Conservation (phyloP, 129 eudicot species). For the Centaurea solstitialis region DNA sequence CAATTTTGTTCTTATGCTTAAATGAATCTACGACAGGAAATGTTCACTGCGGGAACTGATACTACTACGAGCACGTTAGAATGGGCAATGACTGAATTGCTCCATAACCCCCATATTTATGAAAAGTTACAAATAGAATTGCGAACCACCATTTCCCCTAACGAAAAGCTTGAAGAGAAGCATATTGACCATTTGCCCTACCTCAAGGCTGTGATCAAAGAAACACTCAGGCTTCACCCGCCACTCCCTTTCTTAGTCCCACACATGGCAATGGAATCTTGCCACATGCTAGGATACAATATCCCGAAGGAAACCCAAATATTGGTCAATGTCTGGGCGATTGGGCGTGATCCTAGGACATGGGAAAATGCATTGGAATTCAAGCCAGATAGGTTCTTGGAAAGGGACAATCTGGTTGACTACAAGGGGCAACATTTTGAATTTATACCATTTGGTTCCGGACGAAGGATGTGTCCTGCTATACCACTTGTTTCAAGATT, state of each 20-base stretch:
- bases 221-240: slow-evolving; percentile 70
- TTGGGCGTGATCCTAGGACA: slow-evolving; percentile 53
- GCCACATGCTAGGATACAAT: slow-evolving; percentile 46
- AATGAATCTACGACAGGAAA: slow-evolving; percentile 39
- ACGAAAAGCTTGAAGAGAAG: slow-evolving; percentile 40
- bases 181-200: slow-evolving; percentile 54
- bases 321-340: slow-evolving; percentile 68
- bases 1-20: not conserved
- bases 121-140: slow-evolving; percentile 39
- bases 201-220: slow-evolving; percentile 66
- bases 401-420: slow-evolving; percentile 32
- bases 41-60: slow-evolving; percentile 68
- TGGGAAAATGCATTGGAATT: slow-evolving; percentile 55
- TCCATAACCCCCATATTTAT: slow-evolving; percentile 40
- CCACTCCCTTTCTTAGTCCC: slow-evolving; percentile 71
- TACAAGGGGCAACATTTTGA: slow-evolving; percentile 68
- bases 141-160: slow-evolving; percentile 15
- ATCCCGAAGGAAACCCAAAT: slow-evolving; percentile 67
- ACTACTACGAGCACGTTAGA: slow-evolving; percentile 69
- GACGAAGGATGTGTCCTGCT: slow-evolving; percentile 73
- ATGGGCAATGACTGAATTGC: slow-evolving; percentile 82
- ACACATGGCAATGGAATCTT: slow-evolving; percentile 65
- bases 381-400: slow-evolving; percentile 65
- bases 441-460: slow-evolving; percentile 68
- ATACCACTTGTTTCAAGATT: slow-evolving; percentile 58